Evolutionary conservation across 2,329 filamentous ascomycete species (phyloP).

Genomic region (Neurospora crassa): DNA sequence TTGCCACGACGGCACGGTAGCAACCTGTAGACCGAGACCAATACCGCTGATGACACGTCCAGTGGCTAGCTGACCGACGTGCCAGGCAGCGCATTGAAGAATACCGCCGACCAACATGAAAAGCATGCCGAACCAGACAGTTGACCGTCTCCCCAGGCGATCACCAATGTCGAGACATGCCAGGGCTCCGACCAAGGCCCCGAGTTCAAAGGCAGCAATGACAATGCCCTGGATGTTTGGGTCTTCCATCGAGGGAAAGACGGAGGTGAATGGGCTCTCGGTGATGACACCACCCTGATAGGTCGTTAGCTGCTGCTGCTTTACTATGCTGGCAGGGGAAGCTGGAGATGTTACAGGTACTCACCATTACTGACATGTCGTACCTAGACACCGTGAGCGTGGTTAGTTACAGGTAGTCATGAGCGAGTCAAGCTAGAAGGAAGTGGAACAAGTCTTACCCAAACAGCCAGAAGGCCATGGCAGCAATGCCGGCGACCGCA

Average conservation of each 20-base stretch:
- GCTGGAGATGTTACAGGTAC: not conserved
- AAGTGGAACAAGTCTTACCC: not conserved
- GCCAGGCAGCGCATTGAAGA: not conserved
- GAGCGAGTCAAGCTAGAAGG: too few relatives aligned
- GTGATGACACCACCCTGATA: not conserved
- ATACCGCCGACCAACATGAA: not conserved
- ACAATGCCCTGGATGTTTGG: not conserved
- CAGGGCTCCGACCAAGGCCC: slow-evolving; percentile 1
- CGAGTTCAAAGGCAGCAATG: slow-evolving; percentile 2
- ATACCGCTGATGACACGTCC: slow-evolving; percentile 18
- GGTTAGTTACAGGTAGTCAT: too few relatives aligned
- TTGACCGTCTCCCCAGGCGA: slow-evolving; percentile 1
- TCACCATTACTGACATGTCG: not conserved
- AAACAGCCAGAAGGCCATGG: not conserved
- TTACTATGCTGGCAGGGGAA: too few relatives aligned
- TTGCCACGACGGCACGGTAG: not conserved
- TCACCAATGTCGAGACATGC: slow-evolving; percentile 2
- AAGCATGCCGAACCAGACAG: slow-evolving; percentile 2
- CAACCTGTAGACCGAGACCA: not conserved
- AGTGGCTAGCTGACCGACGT: not conserved
- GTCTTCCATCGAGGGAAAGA: not conserved
- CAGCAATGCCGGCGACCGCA: not conserved
- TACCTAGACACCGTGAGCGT: not conserved
- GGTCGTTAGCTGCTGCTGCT: not conserved
- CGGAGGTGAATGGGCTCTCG: not conserved